Conservation (phyloP, 306 rosid species). For the Urtica urens region DNA sequence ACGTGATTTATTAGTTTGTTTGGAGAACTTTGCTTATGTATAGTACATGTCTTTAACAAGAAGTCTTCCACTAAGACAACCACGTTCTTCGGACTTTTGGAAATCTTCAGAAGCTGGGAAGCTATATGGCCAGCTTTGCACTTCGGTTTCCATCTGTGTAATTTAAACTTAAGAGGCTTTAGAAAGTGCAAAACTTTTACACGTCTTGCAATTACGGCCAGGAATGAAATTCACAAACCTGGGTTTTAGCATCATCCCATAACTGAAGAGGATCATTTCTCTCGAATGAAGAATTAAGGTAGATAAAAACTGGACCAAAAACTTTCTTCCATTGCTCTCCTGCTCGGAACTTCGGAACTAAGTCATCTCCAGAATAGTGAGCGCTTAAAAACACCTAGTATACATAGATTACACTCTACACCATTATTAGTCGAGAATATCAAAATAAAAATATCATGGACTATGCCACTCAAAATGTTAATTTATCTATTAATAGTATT, state of each 20-base stretch:
- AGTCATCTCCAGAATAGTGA: conserved; percentile 35
- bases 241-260: conserved; percentile 36
- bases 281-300: conserved; percentile 19
- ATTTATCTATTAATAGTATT: no score
- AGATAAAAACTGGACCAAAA: conserved; percentile 35
- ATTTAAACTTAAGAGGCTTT: no score
- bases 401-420: not conserved
- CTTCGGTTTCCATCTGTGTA: conserved; percentile 24
- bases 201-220: no score
- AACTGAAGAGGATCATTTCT: conserved; percentile 18
- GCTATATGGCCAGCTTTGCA: conserved; percentile 35
- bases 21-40: not conserved
- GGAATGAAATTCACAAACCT: conserved; percentile 22
- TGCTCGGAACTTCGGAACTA: conserved; percentile 29
- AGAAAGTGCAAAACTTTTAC: no score
- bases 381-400: conserved; percentile 37
- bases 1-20: not conserved
- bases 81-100: conserved; percentile 25
- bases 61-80: conserved; percentile 24
- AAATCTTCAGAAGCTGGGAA: conserved; percentile 35
- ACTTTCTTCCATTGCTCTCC: conserved; percentile 43
- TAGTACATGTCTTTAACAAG: conserved; percentile 26
- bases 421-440: not conserved
- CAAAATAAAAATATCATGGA: not conserved
- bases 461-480: no score